A percentile compares a stretch with the other conserved stretches of the same genome.
phyloP scores from a whole-genome alignment of 2,329 filamentous ascomycete species.

The Xylariaceae sp. region DNA sequence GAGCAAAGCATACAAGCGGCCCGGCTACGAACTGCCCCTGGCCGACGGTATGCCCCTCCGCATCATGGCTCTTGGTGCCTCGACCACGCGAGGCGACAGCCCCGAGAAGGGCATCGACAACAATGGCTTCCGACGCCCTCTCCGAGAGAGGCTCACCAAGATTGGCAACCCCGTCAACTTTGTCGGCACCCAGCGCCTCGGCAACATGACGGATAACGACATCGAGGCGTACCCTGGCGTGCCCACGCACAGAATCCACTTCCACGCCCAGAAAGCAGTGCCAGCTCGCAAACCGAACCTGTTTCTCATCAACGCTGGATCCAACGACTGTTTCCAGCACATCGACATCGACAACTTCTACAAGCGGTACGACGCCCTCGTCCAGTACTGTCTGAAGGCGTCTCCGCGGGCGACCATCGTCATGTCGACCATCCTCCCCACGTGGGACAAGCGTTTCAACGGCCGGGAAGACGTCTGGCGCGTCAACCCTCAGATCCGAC shows the following conservation, averaged over 20 bases:
- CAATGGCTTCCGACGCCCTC: slow-evolving; percentile 30
- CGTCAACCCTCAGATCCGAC: slow-evolving; percentile 30
- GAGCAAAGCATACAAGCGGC: slow-evolving; percentile 26
- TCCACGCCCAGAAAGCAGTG: slow-evolving; percentile 27
- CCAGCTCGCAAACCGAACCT: slow-evolving; percentile 29
- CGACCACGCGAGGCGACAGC: slow-evolving; percentile 30
- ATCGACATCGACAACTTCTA: slow-evolving; percentile 31
- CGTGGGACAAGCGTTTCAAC: slow-evolving; percentile 30
- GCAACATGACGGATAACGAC: slow-evolving; percentile 33
- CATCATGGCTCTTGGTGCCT: slow-evolving; percentile 31
- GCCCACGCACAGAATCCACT: slow-evolving; percentile 27
- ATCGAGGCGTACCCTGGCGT: slow-evolving; percentile 32
- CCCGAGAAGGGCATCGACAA: slow-evolving; percentile 28
- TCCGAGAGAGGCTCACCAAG: slow-evolving; percentile 31
- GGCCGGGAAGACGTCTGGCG: slow-evolving; percentile 29
- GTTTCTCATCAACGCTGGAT: slow-evolving; percentile 33
- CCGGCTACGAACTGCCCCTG: slow-evolving; percentile 28
- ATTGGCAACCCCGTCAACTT: slow-evolving; percentile 31
- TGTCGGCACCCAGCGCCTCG: slow-evolving; percentile 30
- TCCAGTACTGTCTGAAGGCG: slow-evolving; percentile 28
- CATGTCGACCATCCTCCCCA: slow-evolving; percentile 28
- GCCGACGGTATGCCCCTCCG: slow-evolving; percentile 29
- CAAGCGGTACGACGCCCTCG: slow-evolving; percentile 28
- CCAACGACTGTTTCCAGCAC: slow-evolving; percentile 32
- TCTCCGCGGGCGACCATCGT: slow-evolving; percentile 30